Percentiles rank a stretch among this genome's conserved stretches.
phyloP scores from a whole-genome alignment of 179 eudicot species.

The Heliamphora pulchella region DNA sequence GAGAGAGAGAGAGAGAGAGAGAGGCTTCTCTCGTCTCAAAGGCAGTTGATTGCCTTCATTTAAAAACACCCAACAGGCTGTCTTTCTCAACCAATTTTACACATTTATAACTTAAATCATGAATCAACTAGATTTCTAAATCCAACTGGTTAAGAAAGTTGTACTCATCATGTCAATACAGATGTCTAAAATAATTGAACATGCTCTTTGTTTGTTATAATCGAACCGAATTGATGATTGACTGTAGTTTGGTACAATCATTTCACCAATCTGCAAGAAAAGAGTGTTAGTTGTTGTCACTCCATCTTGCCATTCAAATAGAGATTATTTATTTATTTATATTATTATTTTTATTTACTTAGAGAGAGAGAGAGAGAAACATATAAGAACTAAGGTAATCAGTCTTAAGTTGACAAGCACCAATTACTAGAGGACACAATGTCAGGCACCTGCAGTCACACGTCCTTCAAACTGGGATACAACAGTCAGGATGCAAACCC shows the following conservation, averaged over 20 bases:
- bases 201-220: not conserved
- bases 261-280: not conserved
- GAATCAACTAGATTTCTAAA: constrained; percentile 1
- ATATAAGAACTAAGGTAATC: not conserved
- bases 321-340: too few species aligned
- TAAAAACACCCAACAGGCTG: not conserved
- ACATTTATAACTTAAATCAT: not conserved
- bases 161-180: not conserved
- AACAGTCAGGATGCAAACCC: not conserved
- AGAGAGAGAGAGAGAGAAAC: too few species aligned
- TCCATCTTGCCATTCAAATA: not conserved
- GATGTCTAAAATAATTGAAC: not conserved
- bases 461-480: not conserved
- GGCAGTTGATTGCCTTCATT: not conserved
- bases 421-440: not conserved
- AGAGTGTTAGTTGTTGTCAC: not conserved
- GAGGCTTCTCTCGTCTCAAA: not conserved
- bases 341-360: too few species aligned
- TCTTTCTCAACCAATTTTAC: constrained; percentile 2
- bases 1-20: too few species aligned
- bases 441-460: not conserved
- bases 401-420: not conserved
- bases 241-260: not conserved
- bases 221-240: not conserved
- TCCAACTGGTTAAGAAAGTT: not conserved